Evolutionary conservation across 2,329 filamentous ascomycete genomes (phyloP).

Genomic region (Exophiala spinifera): DNA sequence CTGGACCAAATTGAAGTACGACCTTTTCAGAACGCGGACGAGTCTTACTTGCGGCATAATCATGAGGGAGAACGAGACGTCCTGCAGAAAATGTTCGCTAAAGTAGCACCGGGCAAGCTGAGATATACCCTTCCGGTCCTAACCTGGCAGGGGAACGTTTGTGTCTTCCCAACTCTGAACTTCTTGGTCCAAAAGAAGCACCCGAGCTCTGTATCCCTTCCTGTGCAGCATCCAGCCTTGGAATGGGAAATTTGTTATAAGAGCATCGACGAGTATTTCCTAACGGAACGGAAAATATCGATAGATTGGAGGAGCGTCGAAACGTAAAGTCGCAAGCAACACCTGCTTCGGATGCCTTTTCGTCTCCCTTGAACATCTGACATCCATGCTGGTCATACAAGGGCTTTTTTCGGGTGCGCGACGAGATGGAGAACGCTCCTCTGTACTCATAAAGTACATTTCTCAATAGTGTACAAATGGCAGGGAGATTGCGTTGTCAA

Average conservation of each 20-base stretch:
- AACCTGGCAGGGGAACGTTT: conserved; percentile 11
- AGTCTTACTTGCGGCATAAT: not conserved
- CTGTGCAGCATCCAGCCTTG: not conserved
- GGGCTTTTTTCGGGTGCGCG: no score
- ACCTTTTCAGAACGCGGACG: conserved; percentile 16
- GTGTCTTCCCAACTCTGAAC: conserved; percentile 25
- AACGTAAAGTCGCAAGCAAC: not conserved
- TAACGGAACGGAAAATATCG: conserved; percentile 3
- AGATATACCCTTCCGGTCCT: conserved; percentile 26
- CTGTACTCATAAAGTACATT: no score
- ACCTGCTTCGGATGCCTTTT: not conserved
- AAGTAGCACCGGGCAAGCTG: conserved; percentile 22
- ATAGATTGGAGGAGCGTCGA: conserved; percentile 15
- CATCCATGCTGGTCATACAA: no score
- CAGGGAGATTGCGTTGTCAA: no score
- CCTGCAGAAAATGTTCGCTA: conserved; percentile 11
- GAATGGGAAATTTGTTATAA: conserved; percentile 23
- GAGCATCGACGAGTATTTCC: conserved; percentile 12
- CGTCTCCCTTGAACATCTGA: not conserved
- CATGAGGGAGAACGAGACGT: conserved; percentile 1
- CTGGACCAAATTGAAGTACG: conserved; percentile 17
- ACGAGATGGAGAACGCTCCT: no score
- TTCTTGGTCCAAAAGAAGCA: not conserved
- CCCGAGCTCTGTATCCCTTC: not conserved
- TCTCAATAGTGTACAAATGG: no score